Evolutionary conservation across 345 rosid genomes (phyloP), one percentile per base, ranked within the genome.

Genomic region (Melastoma malabathricum): DNA sequence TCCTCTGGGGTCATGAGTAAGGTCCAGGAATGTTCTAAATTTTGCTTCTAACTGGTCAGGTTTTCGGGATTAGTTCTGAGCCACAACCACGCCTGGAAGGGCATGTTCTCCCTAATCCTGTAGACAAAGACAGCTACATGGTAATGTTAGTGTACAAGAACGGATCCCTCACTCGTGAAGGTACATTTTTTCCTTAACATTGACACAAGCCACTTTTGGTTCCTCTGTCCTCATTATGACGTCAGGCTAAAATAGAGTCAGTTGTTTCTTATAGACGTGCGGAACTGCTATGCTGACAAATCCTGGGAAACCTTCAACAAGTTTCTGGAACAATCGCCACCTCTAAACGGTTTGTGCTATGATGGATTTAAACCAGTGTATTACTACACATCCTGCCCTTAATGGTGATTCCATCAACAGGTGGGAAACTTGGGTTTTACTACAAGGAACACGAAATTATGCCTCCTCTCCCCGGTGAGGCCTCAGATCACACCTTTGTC

Each of bases 381-480:
- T 34, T 8, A 2, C 41, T 34, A 34, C 41, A 9, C 41, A 5
- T 5, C 12, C 41, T 34, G 10, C 41, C 12, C 41, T 34, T 34
- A 34, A 7, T 34, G 41, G 41, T 9, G 10, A 34, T 34, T 34
- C 41, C 41, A 34, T 10, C 15, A 55, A 66, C 53, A 86, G 96
- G 77, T 70, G 95, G 98, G 48, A 92, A 84, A 71, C 72, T 92
- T n/a, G 95, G 98, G 54, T 92, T 80, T 68, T 92, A 78, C 74
- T 92, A 82, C 77, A 87, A 75, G 72, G 96, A 92, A 52, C 86
- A 92, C 50, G 98, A 92, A 75, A 92, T 92, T 63, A 84, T 87
- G 48, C 98, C 98, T 52, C 96, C 95, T 17, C 93, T 92, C 15
- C 95, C 98, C 31, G 86, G 98, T 92, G 43, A 18, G 78, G 66